Conservation (phyloP, 352 stramenopile species). For the Bremia lactucae region DNA sequence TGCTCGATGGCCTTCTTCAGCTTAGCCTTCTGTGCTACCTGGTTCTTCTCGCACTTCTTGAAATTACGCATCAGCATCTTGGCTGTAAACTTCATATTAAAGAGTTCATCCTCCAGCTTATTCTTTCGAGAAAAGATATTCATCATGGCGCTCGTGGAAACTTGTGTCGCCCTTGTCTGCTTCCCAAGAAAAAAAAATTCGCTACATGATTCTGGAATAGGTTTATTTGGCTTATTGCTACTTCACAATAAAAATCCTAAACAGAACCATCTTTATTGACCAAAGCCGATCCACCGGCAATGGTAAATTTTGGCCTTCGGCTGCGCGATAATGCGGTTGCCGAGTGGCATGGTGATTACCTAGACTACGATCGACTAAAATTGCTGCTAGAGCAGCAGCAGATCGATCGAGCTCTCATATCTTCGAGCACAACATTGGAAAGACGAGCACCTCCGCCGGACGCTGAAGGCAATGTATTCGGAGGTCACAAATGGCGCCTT, state of each 20-base stretch:
- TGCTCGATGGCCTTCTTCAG: conserved; percentile 95
- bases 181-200: too few relatives aligned
- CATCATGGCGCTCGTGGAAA: too few relatives aligned
- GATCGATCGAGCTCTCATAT: conserved; percentile 18
- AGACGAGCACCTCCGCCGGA: conserved; percentile 10
- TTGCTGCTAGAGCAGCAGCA: conserved; percentile 59
- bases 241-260: too few relatives aligned
- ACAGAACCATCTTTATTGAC: too few relatives aligned
- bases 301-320: conserved; percentile 72
- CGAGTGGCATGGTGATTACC: conserved; percentile 82
- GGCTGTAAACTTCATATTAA: conserved; percentile 87
- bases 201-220: too few relatives aligned
- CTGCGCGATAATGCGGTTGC: conserved; percentile 77
- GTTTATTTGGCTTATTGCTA: too few relatives aligned
- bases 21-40: conserved; percentile 89
- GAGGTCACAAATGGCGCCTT: conserved; percentile 19
- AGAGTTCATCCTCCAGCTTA: conserved; percentile 81
- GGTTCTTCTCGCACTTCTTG: conserved; percentile 98
- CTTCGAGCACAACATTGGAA: conserved; percentile 10
- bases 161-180: too few relatives aligned
- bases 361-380: conserved; percentile 87
- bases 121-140: conserved; percentile 80
- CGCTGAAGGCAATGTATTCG: conserved; percentile 16
- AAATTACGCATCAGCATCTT: conserved; percentile 84
- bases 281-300: conserved; percentile 17